Evolutionary conservation across 805 yeast species (phyloP).

Genomic region (Saccharomycopsis schoenii): DNA sequence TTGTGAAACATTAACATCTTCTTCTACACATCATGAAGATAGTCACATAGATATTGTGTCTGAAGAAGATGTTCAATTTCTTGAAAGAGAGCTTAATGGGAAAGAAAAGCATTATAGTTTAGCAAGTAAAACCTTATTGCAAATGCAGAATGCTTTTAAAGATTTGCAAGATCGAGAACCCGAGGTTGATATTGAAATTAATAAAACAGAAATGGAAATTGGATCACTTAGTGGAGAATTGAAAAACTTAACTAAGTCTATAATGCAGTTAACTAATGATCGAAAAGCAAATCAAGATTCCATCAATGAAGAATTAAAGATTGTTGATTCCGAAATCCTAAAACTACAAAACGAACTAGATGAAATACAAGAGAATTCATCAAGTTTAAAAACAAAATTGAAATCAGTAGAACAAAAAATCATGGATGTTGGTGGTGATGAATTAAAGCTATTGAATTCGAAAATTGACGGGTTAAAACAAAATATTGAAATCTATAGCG

Average conservation of each 20-base stretch:
- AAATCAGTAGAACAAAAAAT: constrained; percentile 60
- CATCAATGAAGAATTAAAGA: constrained; percentile 29
- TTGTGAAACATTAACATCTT: constrained; percentile 6
- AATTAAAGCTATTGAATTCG: constrained; percentile 66
- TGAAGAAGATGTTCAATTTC: constrained; percentile 44
- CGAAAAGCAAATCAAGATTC: constrained; percentile 15
- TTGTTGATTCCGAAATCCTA: constrained; percentile 26
- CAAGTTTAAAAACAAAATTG: constrained; percentile 46
- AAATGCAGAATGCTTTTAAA: constrained; percentile 51
- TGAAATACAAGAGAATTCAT: constrained; percentile 42
- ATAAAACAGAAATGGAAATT: constrained; percentile 54
- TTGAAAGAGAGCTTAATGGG: constrained; percentile 41
- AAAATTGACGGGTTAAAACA: constrained; percentile 70
- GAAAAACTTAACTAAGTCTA: constrained; percentile 33
- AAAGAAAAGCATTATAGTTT: constrained; percentile 46
- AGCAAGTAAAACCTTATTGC: constrained; percentile 40
- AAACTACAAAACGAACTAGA: constrained; percentile 33
- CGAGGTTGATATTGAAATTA: constrained; percentile 49
- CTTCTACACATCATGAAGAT: constrained; percentile 25
- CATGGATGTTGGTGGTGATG: constrained; percentile 87
- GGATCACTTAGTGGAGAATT: constrained; percentile 48
- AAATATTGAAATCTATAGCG: constrained; percentile 48
- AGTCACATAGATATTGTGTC: constrained; percentile 22
- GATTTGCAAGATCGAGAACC: constrained; percentile 60
- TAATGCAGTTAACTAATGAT: constrained; percentile 29